Evolutionary conservation across 164 flowering plant genomes (phyloP), one percentile per base, ranked within the genome.

Genomic region (Akebia trifoliata): DNA sequence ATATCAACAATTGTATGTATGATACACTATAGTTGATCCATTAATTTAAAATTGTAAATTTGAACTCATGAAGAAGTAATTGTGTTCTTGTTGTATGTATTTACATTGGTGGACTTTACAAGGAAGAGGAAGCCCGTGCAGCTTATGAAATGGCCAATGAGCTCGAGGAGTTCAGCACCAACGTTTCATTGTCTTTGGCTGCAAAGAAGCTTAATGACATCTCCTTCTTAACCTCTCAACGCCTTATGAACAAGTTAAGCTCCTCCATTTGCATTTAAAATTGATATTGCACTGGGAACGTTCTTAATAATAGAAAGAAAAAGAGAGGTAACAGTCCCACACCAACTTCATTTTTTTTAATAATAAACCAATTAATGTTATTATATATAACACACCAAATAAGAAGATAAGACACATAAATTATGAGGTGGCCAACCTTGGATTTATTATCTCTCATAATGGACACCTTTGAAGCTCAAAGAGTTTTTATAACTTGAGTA

Each of bases 191-290:
- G 36, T 35, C 40, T 34, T 36, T 69, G 46, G 4, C 60, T 2
- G 17, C 53, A 5, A 8, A 40, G 4, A 39, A 45, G 25, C 28
- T 22, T 18, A 69, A 64, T 17, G 73, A 69, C 38, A 60, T 69
- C 59, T 69, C 73, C 24, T 38, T 69, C 30, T 60, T 69, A 59
- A 47, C 69, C 0, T 43, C 73, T 0, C 69, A 65, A 47, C 61
- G 73, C 20, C 73, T 69, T 30, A 26, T 15, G 8, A 50, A 64
- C 52, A 17, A 50, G 69, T 69, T 42, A 20, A 18, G n/a, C n/a
- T n/a, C n/a, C n/a, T n/a, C n/a, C n/a, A n/a, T n/a, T n/a, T n/a
- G n/a, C n/a, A 17, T 18, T 9, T n/a, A 15, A n/a, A 15, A 15
- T 5, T n/a, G 21, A 15, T 42, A 17, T 56, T 34, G 9, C 60